phyloP scores from a whole-genome alignment of 257 asterid genomes.

The Scutellaria minor region DNA sequence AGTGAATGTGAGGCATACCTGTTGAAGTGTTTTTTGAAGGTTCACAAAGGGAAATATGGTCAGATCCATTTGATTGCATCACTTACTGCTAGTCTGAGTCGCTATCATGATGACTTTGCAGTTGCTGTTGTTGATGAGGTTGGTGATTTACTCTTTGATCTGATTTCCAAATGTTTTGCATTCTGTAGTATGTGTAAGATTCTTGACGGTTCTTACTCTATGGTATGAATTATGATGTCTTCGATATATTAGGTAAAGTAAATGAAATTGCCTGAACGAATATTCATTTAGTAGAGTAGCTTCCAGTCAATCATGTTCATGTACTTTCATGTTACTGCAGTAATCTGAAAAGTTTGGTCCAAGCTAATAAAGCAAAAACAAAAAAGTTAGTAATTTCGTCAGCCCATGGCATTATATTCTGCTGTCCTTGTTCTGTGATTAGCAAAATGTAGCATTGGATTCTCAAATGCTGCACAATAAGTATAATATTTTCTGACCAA shows the following conservation, averaged over 20 bases:
- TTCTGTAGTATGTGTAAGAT: constrained; percentile 10
- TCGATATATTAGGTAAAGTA: constrained; percentile 10
- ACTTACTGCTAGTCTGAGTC: constrained; percentile 94
- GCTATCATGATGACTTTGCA: constrained; percentile 90
- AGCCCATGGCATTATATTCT: neutral
- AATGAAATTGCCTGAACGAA: neutral
- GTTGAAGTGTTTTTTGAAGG: constrained; percentile 93
- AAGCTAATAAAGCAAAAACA: constrained; percentile 17
- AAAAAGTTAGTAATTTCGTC: neutral
- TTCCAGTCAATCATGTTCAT: constrained; percentile 10
- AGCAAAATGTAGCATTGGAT: constrained; percentile 10
- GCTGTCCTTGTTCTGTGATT: neutral
- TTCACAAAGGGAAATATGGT: constrained; percentile 97
- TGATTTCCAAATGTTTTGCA: neutral
- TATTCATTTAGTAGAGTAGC: constrained; percentile 3
- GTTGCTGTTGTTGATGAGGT: constrained; percentile 99
- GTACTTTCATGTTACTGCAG: constrained; percentile 11
- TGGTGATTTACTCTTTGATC: constrained; percentile 36
- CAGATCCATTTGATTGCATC: constrained; percentile 99
- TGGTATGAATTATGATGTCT: constrained; percentile 7
- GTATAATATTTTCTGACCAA: neutral
- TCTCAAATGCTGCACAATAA: constrained; percentile 5
- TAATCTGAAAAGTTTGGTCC: constrained; percentile 18
- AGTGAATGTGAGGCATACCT: constrained; percentile 84
- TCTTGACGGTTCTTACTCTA: constrained; percentile 16